Percentiles rank a stretch among this genome's conserved stretches.
Conservation (phyloP, 83 land plant genomes). For the Picea engelmannii region DNA sequence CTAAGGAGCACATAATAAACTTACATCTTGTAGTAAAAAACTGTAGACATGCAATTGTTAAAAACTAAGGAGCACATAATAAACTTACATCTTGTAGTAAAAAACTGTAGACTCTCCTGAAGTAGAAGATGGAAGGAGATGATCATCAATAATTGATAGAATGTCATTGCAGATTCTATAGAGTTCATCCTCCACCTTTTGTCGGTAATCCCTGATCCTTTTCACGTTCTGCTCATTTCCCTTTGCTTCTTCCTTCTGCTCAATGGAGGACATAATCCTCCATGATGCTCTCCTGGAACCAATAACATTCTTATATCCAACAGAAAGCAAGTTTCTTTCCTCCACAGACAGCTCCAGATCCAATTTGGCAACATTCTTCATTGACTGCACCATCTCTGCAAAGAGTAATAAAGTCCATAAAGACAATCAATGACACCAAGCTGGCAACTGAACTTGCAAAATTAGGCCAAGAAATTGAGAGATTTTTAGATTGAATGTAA, state of each 20-base stretch:
- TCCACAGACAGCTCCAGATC: conserved; percentile 57
- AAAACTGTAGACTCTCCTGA: conserved; percentile 67
- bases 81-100: conserved; percentile 58
- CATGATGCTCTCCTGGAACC: conserved; percentile 68
- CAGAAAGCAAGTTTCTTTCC: conserved; percentile 62
- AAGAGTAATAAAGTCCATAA: neutral
- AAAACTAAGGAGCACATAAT: neutral
- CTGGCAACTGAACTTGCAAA: neutral
- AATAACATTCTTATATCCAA: conserved; percentile 68
- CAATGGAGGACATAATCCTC: conserved; percentile 73
- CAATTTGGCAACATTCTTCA: conserved; percentile 58
- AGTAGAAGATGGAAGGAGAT: conserved; percentile 54
- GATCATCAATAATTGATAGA: conserved; percentile 52
- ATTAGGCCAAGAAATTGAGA: neutral
- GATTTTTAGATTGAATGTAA: neutral
- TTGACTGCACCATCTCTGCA: conserved; percentile 65
- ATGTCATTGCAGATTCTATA: conserved; percentile 59
- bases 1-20: neutral
- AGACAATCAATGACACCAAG: neutral
- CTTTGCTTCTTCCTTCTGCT: conserved; percentile 69
- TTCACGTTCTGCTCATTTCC: conserved; percentile 68
- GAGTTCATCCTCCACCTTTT: conserved; percentile 68
- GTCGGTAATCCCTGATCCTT: conserved; percentile 47
- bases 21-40: neutral
- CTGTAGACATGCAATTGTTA: conserved; percentile 2